phyloP scores from a whole-genome alignment of 1,284 basidiomycete genomes.

The Austroboletus rostrupii region DNA sequence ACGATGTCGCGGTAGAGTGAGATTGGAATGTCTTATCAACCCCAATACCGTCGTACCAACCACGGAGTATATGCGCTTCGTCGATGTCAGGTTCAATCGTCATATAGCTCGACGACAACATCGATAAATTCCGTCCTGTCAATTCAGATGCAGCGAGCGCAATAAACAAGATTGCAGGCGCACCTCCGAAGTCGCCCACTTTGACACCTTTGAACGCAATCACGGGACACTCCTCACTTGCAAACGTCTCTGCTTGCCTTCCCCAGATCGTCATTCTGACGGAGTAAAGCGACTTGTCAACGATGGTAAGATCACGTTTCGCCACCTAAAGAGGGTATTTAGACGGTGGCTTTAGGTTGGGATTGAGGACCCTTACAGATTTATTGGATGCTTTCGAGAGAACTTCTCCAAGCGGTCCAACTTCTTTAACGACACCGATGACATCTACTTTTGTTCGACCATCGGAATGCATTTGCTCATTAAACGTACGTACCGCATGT shows the following conservation, averaged over 20 bases:
- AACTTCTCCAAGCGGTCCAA: conserved; percentile 66
- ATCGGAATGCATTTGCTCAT: conserved; percentile 7
- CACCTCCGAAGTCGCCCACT: conserved; percentile 91
- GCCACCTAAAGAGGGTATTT: conserved; percentile 48
- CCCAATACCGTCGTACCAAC: conserved; percentile 86
- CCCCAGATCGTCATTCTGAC: conserved; percentile 95
- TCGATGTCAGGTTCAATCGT: conserved; percentile 84
- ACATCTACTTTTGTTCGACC: conserved; percentile 57
- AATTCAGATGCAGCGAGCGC: conserved; percentile 2
- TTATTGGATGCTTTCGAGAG: conserved; percentile 67
- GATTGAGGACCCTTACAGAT: conserved; percentile 43
- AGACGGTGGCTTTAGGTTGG: neutral
- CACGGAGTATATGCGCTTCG: conserved; percentile 82
- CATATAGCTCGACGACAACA: conserved; percentile 69
- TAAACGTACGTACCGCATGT: conserved; percentile 58
- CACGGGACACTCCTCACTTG: conserved; percentile 57
- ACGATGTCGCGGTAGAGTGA: conserved; percentile 49
- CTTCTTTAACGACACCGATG: conserved; percentile 80
- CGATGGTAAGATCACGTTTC: conserved; percentile 86
- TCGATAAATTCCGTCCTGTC: conserved; percentile 76
- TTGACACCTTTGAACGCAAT: conserved; percentile 95
- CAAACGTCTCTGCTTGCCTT: conserved; percentile 86
- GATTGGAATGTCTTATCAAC: conserved; percentile 63
- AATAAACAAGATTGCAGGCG: conserved; percentile 6
- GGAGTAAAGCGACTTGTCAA: conserved; percentile 80